Evolutionary conservation across 2,329 filamentous ascomycete species (phyloP).

Genomic region (Aspergillus cejpii): DNA sequence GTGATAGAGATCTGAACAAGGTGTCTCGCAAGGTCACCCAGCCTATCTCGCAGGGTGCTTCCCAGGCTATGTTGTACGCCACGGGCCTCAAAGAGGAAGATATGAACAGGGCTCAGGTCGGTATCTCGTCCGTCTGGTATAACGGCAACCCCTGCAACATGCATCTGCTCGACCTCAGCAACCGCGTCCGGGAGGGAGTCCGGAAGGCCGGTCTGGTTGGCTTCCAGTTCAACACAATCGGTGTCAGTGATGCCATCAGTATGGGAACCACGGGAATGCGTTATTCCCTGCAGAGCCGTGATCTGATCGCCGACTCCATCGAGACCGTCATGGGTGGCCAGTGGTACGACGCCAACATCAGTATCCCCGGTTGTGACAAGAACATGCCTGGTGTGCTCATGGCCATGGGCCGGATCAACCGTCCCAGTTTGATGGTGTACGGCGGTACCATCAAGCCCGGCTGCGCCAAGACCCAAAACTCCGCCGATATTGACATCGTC

Average conservation of each 20-base stretch:
- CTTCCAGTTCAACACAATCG: conserved; percentile 98
- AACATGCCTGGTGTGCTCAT: conserved; percentile 95
- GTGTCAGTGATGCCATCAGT: conserved; percentile 93
- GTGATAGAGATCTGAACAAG: conserved; percentile 63
- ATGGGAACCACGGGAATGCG: conserved; percentile 98
- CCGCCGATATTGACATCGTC: conserved; percentile 79
- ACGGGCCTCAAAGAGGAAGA: conserved; percentile 80
- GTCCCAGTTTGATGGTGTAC: conserved; percentile 95
- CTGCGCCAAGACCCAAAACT: conserved; percentile 67
- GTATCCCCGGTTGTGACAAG: conserved; percentile 96
- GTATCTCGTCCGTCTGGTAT: conserved; percentile 97
- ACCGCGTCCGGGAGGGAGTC: conserved; percentile 66
- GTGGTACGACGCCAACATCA: conserved; percentile 98
- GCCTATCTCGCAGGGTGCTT: conserved; percentile 95
- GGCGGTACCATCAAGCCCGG: conserved; percentile 91
- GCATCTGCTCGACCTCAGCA: conserved; percentile 87
- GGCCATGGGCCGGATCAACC: conserved; percentile 90
- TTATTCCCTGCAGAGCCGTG: conserved; percentile 86
- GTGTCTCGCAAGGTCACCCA: conserved; percentile 82
- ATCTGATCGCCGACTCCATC: conserved; percentile 95
- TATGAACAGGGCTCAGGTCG: conserved; percentile 94
- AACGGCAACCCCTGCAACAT: conserved; percentile 98
- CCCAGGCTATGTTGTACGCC: conserved; percentile 97
- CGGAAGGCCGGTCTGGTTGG: conserved; percentile 73
- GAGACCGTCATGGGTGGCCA: conserved; percentile 99